Conservation (phyloP, 1,139 yeast species). For the Yamadazyma aaseri region DNA sequence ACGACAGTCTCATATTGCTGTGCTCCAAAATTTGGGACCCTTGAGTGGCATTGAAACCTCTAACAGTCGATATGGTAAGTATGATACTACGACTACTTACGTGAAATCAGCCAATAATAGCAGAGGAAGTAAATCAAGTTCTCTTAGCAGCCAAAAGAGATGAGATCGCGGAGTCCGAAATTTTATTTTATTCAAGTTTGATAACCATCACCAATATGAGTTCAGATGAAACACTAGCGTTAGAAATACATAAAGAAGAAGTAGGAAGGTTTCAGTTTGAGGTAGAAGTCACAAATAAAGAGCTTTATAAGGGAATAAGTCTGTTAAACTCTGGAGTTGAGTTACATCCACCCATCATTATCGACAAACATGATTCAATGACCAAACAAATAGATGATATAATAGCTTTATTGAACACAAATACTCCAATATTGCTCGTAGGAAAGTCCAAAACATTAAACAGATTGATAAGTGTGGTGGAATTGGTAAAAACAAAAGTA, state of each 20-base stretch:
- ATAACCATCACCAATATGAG: not conserved
- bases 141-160: slow-evolving; percentile 2
- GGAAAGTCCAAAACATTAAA: slow-evolving; percentile 12
- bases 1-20: slow-evolving; percentile 21
- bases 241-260: slow-evolving; percentile 3
- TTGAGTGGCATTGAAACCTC: slow-evolving; percentile 13
- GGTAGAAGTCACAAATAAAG: slow-evolving; percentile 1
- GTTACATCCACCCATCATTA: slow-evolving; percentile 8
- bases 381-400: slow-evolving; percentile 12
- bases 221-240: not conserved
- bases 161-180: slow-evolving; percentile 1
- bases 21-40: slow-evolving; percentile 22
- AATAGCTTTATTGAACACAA: slow-evolving; percentile 3
- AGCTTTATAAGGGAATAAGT: not conserved
- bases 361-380: slow-evolving; percentile 14
- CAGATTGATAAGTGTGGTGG: slow-evolving; percentile 15
- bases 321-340: not conserved
- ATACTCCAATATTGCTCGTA: slow-evolving; percentile 8
- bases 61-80: slow-evolving; percentile 28
- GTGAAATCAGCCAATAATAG: slow-evolving; percentile 23
- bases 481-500: slow-evolving; percentile 12
- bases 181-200: not conserved
- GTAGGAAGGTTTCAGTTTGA: slow-evolving; percentile 2
- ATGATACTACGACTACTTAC: slow-evolving; percentile 23
- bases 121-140: slow-evolving; percentile 17